Evolutionary conservation across 2,329 filamentous ascomycete species (phyloP), one percentile per base, ranked within the genome.

Genomic region (Coniosporium tulheliwenetii): DNA sequence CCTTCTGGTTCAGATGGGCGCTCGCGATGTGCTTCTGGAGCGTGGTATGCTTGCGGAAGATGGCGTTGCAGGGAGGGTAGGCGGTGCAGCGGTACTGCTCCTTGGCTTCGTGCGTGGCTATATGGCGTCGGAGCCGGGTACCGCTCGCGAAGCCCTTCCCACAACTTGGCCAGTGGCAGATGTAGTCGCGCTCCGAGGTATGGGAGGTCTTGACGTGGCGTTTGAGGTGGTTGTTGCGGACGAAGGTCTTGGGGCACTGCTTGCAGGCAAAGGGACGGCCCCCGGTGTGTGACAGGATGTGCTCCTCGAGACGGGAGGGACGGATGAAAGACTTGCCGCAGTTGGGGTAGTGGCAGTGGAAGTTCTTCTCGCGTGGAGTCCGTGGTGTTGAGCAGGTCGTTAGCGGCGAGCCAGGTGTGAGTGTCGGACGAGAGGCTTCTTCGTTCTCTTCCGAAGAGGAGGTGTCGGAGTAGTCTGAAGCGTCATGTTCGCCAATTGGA

Each of bases 261-360:
- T 69, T 65, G 54, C 89, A 96, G 33, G 70, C 68, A 58, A 82
- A 93, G 0, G 85, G 78, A 1, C 87, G 77, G 50, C 89, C 83
- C 49, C 89, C 85, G 40, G 77, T 89, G 58, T 96, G 89, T 1
- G 82, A 86, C 47, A 85, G 74, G 16, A 89, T 63, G 53, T 96
- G 89, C 43, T 84, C 78, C 44, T 80, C 70, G 3, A 95, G 70
- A 26, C 85, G 77, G 30, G 81, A 81, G 1, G 85, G 86, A 2
- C 89, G 79, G 58, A 93, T 93, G 67, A 91, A 96, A 5, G 79
- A 77, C 62, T 93, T 93, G 43, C 66, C 63, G 56, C 89, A 96
- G 47, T 70, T 74, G 9, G 79, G 72, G 56, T 76, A 79, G 1
- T 80, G 77, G 61, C 89, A 95, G 41, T 67, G 65, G 47, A 86